A percentile compares a stretch with the other conserved stretches of the same genome.
phyloP scores from a whole-genome alignment of 495 filamentous ascomycete genomes.

The Aspergillus avenaceus region DNA sequence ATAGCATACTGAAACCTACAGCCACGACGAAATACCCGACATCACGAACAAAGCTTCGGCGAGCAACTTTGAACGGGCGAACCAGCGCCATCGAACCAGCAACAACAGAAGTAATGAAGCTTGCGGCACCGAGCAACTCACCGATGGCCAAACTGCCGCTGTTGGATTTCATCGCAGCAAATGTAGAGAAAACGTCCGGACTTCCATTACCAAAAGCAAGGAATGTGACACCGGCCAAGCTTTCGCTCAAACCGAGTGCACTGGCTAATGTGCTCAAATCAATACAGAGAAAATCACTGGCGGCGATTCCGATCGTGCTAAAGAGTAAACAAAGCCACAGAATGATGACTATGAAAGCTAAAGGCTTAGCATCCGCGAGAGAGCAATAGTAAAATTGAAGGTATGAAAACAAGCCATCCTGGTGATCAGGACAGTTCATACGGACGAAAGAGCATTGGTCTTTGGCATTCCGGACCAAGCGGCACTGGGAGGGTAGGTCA shows the following conservation, averaged over 20 bases:
- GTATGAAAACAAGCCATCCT: conserved; percentile 86
- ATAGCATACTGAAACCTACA: conserved; percentile 79
- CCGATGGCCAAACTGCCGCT: conserved; percentile 94
- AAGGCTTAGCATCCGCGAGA: conserved; percentile 60
- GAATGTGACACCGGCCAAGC: conserved; percentile 93
- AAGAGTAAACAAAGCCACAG: conserved; percentile 90
- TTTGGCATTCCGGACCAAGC: conserved; percentile 65
- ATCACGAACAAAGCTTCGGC: conserved; percentile 85
- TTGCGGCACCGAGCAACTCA: conserved; percentile 90
- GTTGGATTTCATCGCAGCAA: conserved; percentile 95
- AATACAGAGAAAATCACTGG: conserved; percentile 96
- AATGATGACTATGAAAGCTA: conserved; percentile 74
- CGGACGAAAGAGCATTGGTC: conserved; percentile 87
- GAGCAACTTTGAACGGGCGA: conserved; percentile 84
- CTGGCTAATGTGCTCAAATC: conserved; percentile 89
- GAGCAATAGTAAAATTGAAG: conserved; percentile 89
- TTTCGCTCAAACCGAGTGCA: conserved; percentile 90
- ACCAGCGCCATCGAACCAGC: conserved; percentile 98
- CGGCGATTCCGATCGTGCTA: conserved; percentile 96
- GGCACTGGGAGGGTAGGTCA: conserved; percentile 53
- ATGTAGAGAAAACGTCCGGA: conserved; percentile 97
- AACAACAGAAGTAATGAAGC: conserved; percentile 95
- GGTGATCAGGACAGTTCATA: conserved; percentile 79
- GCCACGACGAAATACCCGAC: conserved; percentile 91
- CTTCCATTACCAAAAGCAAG: conserved; percentile 98